Base-by-base conservation (phyloP, 192 early-diverging fungal species). In the Coemansia sp. region DNA sequence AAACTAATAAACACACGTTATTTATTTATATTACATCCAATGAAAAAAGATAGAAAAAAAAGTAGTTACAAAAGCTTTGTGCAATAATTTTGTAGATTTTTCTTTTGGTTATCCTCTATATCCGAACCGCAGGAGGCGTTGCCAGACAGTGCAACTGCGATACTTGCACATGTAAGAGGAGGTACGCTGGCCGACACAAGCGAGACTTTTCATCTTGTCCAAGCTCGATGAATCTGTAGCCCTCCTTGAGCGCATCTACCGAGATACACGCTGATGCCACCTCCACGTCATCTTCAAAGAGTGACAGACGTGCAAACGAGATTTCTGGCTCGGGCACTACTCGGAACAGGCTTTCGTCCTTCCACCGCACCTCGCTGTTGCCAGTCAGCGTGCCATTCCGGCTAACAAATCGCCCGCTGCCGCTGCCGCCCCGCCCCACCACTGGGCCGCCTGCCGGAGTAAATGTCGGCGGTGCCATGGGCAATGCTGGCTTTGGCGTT, bases 111-210 rank as follows among this genome's bases (percentile, higher is more conserved):
- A 6, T 19, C n/a, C 17, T 21, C 19, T 34, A 61, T 15, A 37
- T 29, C 23, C 25, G 51, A 53, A 25, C 25, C 11, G 9, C 48
- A 32, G 61, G 50, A 21, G 55, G 64, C 10, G 41, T 46, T 21
- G 68, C 80, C 19, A 77, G 41, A 31, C 80, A 82, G 36, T 82
- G 80, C 57, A 82, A 48, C 68, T 82, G 79, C 15, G 80, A 77
- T 14, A 72, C 37, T 53, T 82, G 80, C 2, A 82, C 68, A 61
- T 77, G 68, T 34, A 82, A 21, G 31, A 82, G 50, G n/a, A 82
- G 19, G 7, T 74, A 64, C 37, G 75, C 66, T 3, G 80, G 68
- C 1, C 69, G 63, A 37, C 67, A 72, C 27, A 44, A 41, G 14
- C 67, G 38, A 19, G 62, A 14, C 66, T 77, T 82, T 4, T 82